Conservation (phyloP, 2,329 filamentous ascomycete genomes). For the Alternaria sp. region DNA sequence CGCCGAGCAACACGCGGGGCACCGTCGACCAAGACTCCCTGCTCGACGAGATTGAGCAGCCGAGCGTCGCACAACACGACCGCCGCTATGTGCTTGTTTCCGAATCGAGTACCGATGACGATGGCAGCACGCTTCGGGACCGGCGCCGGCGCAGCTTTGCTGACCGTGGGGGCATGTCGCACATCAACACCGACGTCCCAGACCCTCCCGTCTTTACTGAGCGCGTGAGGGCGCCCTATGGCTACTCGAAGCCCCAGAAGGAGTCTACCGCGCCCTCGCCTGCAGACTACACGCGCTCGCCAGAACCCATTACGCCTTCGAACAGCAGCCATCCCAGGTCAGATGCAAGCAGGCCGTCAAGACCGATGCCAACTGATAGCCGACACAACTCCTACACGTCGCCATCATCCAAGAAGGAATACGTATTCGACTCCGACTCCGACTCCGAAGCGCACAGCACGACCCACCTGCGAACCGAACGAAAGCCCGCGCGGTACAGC, state of each 20-base stretch:
- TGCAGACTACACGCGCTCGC: constrained; percentile 55
- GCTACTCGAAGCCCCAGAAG: constrained; percentile 49
- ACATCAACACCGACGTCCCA: constrained; percentile 44
- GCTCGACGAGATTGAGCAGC: constrained; percentile 64
- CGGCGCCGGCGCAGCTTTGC: constrained; percentile 41
- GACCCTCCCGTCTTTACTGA: constrained; percentile 50
- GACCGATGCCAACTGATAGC: constrained; percentile 32
- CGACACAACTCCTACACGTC: constrained; percentile 32
- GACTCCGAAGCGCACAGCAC: constrained; percentile 38
- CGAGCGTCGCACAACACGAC: constrained; percentile 53
- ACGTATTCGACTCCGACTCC: constrained; percentile 42
- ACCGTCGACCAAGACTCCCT: constrained; percentile 72
- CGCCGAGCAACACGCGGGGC: constrained; percentile 68
- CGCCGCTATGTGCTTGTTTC: constrained; percentile 68
- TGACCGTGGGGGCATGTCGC: constrained; percentile 42
- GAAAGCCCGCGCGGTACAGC: constrained; percentile 48
- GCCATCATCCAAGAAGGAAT: constrained; percentile 26
- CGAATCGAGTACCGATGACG: constrained; percentile 30
- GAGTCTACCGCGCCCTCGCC: constrained; percentile 42
- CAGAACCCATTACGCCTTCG: constrained; percentile 54
- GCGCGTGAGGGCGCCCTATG: constrained; percentile 55
- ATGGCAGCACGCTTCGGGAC: constrained; percentile 10
- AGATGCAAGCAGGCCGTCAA: constrained; percentile 34
- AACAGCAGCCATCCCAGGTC: constrained; percentile 35
- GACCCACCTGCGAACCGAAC: constrained; percentile 35